A percentile compares a stretch with the other conserved stretches of the same genome.
Evolutionary conservation across 2,329 filamentous ascomycete species (phyloP).

Genomic region (Coniosporium tulheliwenetii): DNA sequence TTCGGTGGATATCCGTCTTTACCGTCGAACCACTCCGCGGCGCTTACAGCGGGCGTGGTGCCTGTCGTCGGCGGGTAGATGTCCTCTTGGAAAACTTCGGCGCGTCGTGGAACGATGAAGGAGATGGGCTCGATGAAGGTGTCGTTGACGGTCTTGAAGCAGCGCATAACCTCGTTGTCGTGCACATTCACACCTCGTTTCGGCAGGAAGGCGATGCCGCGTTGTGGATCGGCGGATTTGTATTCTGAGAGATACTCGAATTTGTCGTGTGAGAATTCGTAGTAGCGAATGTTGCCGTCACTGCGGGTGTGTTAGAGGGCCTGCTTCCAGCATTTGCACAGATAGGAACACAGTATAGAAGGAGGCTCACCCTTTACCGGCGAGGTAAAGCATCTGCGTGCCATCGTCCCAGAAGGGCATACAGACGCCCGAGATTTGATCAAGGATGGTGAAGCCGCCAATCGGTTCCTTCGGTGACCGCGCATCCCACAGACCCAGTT

Average conservation of each 20-base stretch:
- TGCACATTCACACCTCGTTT: slow-evolving; percentile 91
- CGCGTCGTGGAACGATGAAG: slow-evolving; percentile 86
- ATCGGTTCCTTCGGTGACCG: slow-evolving; percentile 66
- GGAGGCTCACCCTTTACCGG: slow-evolving; percentile 73
- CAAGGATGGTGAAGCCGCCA: slow-evolving; percentile 76
- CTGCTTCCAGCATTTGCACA: not conserved
- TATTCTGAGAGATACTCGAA: slow-evolving; percentile 96
- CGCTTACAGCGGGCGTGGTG: slow-evolving; percentile 62
- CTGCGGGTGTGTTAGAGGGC: slow-evolving; percentile 26
- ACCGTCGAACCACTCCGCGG: slow-evolving; percentile 72
- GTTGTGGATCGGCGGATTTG: slow-evolving; percentile 90
- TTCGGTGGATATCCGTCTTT: slow-evolving; percentile 76
- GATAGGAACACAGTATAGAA: not conserved
- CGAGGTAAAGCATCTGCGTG: slow-evolving; percentile 86
- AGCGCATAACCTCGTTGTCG: slow-evolving; percentile 90
- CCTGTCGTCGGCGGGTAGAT: slow-evolving; percentile 84
- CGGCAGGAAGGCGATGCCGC: slow-evolving; percentile 85
- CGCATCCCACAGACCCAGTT: slow-evolving; percentile 90
- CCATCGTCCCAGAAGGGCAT: slow-evolving; percentile 99
- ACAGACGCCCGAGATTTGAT: slow-evolving; percentile 93
- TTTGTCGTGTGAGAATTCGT: slow-evolving; percentile 95
- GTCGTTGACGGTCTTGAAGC: slow-evolving; percentile 95
- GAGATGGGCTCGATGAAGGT: slow-evolving; percentile 90
- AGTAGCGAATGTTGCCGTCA: slow-evolving; percentile 98
- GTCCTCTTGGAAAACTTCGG: slow-evolving; percentile 91